Conservation (phyloP, 208 protist species). For the Leishmania braziliensis region DNA sequence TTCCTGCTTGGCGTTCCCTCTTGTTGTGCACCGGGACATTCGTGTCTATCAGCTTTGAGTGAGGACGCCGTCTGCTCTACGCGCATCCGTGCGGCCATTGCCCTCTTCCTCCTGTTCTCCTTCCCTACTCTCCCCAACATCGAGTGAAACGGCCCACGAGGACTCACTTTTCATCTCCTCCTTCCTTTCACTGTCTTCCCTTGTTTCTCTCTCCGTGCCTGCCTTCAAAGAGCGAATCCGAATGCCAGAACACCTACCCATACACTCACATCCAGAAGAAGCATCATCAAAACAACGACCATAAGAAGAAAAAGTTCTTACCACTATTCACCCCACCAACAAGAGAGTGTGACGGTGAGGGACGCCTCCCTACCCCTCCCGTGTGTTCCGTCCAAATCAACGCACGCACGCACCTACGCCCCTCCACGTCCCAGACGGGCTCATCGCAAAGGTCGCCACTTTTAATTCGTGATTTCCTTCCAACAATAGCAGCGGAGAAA, state of each 20-base stretch:
- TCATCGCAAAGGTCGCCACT: neutral
- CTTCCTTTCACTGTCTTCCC: neutral
- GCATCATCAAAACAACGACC: neutral
- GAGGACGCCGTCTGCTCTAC: neutral
- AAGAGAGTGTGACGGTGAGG: neutral
- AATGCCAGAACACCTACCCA: neutral
- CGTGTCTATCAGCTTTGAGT: neutral
- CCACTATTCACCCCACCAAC: neutral
- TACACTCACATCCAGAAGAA: neutral
- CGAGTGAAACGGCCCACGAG: neutral
- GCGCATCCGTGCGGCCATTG: neutral
- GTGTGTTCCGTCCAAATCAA: neutral
- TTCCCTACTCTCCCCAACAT: neutral
- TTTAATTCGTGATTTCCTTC: neutral
- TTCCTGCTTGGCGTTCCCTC: neutral
- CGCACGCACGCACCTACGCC: neutral
- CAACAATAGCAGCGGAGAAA: neutral
- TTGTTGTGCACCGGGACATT: neutral
- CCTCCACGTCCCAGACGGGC: neutral
- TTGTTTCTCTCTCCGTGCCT: neutral
- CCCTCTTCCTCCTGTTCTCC: neutral
- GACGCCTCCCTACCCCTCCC: neutral
- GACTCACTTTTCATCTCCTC: neutral
- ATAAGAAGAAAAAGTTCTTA: neutral
- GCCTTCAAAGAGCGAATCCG: neutral